Percentiles rank a stretch among this genome's conserved stretches.
Evolutionary conservation across 1,284 basidiomycete species (phyloP).

Genomic region (Sanghuangporus sanghuang): DNA sequence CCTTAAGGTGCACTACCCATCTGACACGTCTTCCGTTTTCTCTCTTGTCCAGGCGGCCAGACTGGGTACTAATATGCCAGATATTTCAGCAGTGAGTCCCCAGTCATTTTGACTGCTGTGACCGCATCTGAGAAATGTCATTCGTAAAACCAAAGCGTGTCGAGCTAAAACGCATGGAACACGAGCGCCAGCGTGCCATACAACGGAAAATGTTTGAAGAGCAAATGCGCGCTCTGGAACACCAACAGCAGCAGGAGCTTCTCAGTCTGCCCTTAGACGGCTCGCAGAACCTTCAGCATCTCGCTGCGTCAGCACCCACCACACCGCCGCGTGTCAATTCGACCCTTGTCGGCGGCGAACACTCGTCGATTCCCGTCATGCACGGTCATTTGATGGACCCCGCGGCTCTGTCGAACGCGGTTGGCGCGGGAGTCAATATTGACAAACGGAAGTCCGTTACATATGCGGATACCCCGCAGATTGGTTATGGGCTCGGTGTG

Average conservation of each 20-base stretch:
- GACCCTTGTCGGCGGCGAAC: constrained; percentile 43
- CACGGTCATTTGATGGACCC: constrained; percentile 38
- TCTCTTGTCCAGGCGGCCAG: constrained; percentile 58
- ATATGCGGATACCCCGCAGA: constrained; percentile 67
- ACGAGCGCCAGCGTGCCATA: constrained; percentile 66
- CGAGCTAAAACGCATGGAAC: constrained; percentile 85
- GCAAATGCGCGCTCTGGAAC: constrained; percentile 88
- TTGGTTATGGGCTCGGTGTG: constrained; percentile 1
- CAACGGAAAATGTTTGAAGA: constrained; percentile 91
- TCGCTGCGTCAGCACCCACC: constrained; percentile 78
- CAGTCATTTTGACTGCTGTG: neutral
- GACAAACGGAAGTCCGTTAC: constrained; percentile 84
- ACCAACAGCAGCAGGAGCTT: constrained; percentile 83
- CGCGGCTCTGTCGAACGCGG: constrained; percentile 56
- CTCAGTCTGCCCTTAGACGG: constrained; percentile 66
- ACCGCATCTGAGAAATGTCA: neutral
- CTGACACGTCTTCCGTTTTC: constrained; percentile 13
- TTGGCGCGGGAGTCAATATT: constrained; percentile 41
- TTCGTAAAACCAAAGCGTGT: constrained; percentile 76
- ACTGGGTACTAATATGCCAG: constrained; percentile 76
- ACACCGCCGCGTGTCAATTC: constrained; percentile 76
- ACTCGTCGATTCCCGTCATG: constrained; percentile 27
- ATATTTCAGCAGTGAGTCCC: constrained; percentile 68
- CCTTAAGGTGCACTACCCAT: constrained; percentile 9
- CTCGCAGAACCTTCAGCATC: constrained; percentile 47